phyloP scores from a whole-genome alignment of 2,329 filamentous ascomycete species.

The Aschersonia sp. region DNA sequence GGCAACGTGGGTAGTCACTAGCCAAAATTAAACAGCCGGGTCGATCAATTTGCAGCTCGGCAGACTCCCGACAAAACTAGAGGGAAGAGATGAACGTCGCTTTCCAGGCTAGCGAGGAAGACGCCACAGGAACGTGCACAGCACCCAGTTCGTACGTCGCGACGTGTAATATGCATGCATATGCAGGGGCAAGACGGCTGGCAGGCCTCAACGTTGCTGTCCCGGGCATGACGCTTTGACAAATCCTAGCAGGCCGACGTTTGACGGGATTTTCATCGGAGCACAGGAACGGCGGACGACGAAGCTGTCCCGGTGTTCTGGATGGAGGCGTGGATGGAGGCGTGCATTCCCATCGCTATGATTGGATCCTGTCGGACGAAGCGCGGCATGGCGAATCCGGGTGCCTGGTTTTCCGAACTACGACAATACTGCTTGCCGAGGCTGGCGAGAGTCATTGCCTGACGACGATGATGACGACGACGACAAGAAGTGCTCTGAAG shows the following conservation, averaged over 20 bases:
- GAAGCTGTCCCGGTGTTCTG: conserved; percentile 3
- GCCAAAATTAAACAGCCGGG: too few species aligned
- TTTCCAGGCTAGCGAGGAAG: not conserved
- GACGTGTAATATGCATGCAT: not conserved
- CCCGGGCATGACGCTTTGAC: not conserved
- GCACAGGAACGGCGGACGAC: not conserved
- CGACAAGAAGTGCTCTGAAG: too few species aligned
- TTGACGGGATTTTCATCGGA: conserved; percentile 4
- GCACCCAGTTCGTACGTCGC: too few species aligned
- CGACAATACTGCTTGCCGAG: not conserved
- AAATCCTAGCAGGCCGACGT: conserved; percentile 1
- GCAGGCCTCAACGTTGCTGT: not conserved
- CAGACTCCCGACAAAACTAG: too few species aligned
- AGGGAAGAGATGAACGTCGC: too few species aligned
- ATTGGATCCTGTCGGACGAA: not conserved
- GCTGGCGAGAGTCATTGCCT: too few species aligned
- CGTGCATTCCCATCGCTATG: not conserved
- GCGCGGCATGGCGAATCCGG: not conserved
- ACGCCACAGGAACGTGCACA: not conserved
- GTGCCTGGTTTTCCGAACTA: not conserved
- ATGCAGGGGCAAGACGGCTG: not conserved
- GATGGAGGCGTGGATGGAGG: not conserved
- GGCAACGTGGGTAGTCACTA: too few species aligned
- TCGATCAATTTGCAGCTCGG: too few species aligned
- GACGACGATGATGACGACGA: too few species aligned